Conservation (phyloP, 2,329 filamentous ascomycete species). For the Alternaria burnsii region DNA sequence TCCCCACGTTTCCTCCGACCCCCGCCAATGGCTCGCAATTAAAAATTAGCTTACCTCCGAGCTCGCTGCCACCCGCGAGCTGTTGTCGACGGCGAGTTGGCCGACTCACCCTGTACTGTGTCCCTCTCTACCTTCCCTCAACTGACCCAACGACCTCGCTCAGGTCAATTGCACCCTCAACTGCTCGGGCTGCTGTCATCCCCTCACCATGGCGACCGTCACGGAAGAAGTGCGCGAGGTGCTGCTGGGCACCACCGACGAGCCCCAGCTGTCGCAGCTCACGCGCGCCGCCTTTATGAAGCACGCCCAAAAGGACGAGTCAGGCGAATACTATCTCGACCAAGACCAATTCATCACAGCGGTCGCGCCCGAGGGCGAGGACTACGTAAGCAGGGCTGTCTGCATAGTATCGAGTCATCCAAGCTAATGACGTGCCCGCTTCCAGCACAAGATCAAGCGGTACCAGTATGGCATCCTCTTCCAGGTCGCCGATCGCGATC, state of each 20-base stretch:
- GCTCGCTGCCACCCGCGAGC: conserved; percentile 35
- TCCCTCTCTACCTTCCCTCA: conserved; percentile 20
- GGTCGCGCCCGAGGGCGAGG: conserved; percentile 83
- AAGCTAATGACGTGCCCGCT: conserved; percentile 38
- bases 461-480: conserved; percentile 97
- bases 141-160: conserved; percentile 17
- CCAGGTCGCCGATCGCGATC: conserved; percentile 82
- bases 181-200: conserved; percentile 20
- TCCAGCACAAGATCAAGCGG: conserved; percentile 94
- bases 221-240: conserved; percentile 72
- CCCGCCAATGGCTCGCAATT: conserved; percentile 30
- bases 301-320: conserved; percentile 77
- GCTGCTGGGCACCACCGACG: conserved; percentile 70
- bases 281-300: conserved; percentile 78
- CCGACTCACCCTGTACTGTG: conserved; percentile 32
- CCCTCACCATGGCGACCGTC: conserved; percentile 59
- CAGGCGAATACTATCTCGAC: conserved; percentile 81
- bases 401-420: conserved; percentile 32
- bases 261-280: conserved; percentile 74
- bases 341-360: conserved; percentile 90
- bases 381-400: conserved; percentile 75
- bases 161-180: conserved; percentile 40
- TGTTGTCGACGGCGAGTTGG: conserved; percentile 29
- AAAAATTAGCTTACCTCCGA: conserved; percentile 39
- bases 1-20: conserved; percentile 44